Evolutionary conservation across 306 rosid genomes (phyloP), one percentile per base, ranked within the genome.

Genomic region (Sphenostylis stenocarpa): DNA sequence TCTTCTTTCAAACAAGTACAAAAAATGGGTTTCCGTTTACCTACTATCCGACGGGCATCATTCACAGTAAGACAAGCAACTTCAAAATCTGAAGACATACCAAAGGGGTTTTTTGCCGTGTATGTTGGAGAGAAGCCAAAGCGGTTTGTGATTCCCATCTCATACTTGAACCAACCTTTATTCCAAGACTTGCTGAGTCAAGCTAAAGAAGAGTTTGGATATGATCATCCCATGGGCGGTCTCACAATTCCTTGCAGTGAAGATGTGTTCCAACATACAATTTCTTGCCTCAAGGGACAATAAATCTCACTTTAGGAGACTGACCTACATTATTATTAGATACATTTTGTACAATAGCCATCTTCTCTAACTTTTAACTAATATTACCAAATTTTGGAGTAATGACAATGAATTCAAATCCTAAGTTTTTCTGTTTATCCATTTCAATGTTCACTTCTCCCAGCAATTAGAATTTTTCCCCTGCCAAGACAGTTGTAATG

Each of bases 141-240:
- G 72, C 66, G 87, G 20, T 85, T 66, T 29, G 69, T 83, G 16
- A 83, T 86, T 47, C 89, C 92, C 0, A 3, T 86, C 36, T 67
- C 90, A 26, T 80, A 56, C 66, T 57, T 88, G 81, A 88, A 73
- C 70, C 81, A 88, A 33, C 76, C 85, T 53, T 69, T 78, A 31
- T 88, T 88, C 43, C 87, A 80, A 52, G 76, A 81, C 2, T 52
- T 77, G 26, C 38, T 85, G 48, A 75, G 29, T 17, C 55, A 78
- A 44, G 86, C 82, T 1, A 80, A 77, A 67, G 74, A 87, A 73
- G 83, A 84, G 60, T 84, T 84, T 44, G 82, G 88, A 72, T 87
- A 81, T 73, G 83, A 82, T 52, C 90, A 87, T 84, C 85, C 86
- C 19, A 76, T 21, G 47, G 90, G 90, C 0, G 86, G 88, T 28